phyloP scores from a whole-genome alignment of 2,329 filamentous ascomycete genomes.

The Rutstroemia sp. region DNA sequence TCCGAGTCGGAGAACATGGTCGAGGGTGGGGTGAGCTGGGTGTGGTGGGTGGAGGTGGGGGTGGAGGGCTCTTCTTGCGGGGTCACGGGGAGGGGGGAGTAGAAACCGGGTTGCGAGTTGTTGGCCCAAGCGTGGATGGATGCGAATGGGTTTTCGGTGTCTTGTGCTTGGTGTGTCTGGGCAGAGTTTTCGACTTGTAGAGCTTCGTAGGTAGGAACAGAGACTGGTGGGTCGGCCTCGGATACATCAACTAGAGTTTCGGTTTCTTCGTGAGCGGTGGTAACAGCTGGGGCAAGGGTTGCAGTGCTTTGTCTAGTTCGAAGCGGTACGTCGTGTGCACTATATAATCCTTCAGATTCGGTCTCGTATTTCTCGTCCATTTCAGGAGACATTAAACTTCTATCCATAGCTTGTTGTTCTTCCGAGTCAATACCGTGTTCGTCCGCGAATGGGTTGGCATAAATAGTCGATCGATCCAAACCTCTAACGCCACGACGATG shows the following conservation, averaged over 20 bases:
- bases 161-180: slow-evolving; percentile 45
- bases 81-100: slow-evolving; percentile 50
- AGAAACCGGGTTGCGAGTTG: slow-evolving; percentile 39
- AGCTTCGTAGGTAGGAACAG: slow-evolving; percentile 20
- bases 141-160: slow-evolving; percentile 42
- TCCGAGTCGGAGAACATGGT: slow-evolving; percentile 22
- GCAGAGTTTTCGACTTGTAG: slow-evolving; percentile 22
- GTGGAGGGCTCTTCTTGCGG: slow-evolving; percentile 29
- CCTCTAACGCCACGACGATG: slow-evolving; percentile 40
- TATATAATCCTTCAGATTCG: slow-evolving; percentile 41
- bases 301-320: slow-evolving; percentile 13
- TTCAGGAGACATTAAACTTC: slow-evolving; percentile 15
- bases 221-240: slow-evolving; percentile 22
- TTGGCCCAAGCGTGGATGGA: slow-evolving; percentile 61
- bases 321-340: slow-evolving; percentile 15
- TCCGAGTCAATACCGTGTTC: slow-evolving; percentile 31
- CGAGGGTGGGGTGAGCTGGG: slow-evolving; percentile 15
- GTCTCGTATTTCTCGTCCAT: slow-evolving; percentile 43
- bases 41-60: slow-evolving; percentile 14
- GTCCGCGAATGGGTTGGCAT: slow-evolving; percentile 50
- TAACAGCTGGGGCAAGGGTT: slow-evolving; percentile 13
- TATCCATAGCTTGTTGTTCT: slow-evolving; percentile 37
- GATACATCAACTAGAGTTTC: slow-evolving; percentile 26
- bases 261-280: background rate
- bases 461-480: slow-evolving; percentile 37